phyloP scores from a whole-genome alignment of 2,329 filamentous ascomycete genomes.

The Hypoxylon sp. region DNA sequence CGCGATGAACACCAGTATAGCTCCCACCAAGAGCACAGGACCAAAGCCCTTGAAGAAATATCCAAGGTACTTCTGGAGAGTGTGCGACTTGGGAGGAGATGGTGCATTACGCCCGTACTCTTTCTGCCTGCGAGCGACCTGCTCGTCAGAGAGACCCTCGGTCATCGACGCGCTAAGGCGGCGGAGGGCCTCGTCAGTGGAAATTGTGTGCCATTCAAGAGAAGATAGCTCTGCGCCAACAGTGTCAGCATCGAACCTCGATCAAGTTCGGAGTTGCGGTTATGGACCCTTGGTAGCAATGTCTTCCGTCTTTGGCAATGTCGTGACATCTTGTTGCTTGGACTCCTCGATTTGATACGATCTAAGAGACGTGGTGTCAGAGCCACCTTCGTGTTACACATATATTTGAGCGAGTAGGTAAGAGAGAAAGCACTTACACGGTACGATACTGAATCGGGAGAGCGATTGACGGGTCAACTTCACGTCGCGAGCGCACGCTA shows the following conservation, averaged over 20 bases:
- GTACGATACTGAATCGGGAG: conserved; percentile 68
- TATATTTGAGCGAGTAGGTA: not conserved
- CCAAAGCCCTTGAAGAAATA: conserved; percentile 86
- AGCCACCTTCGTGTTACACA: conserved; percentile 4
- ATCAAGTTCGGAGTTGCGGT: not conserved
- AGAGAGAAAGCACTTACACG: conserved; percentile 54
- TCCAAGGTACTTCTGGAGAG: conserved; percentile 67
- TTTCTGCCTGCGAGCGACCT: conserved; percentile 64
- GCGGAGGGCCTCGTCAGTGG: conserved; percentile 67
- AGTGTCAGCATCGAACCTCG: conserved; percentile 34
- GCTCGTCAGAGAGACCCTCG: conserved; percentile 70
- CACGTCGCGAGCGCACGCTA: conserved; percentile 53
- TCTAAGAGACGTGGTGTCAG: conserved; percentile 45
- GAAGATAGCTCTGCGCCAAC: conserved; percentile 64
- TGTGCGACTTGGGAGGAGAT: conserved; percentile 72
- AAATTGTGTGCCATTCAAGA: conserved; percentile 75
- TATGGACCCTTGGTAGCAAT: conserved; percentile 54
- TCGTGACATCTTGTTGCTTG: conserved; percentile 58
- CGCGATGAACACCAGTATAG: conserved; percentile 79
- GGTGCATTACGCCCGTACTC: conserved; percentile 76
- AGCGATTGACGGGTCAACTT: conserved; percentile 56
- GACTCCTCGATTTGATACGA: conserved; percentile 68
- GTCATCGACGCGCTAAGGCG: conserved; percentile 67
- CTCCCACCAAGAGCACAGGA: conserved; percentile 74
- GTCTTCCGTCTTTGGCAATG: conserved; percentile 56